Percentiles rank a stretch among this genome's conserved stretches.
Conservation (phyloP, 106 monocot species). For the Posidonia australis region DNA sequence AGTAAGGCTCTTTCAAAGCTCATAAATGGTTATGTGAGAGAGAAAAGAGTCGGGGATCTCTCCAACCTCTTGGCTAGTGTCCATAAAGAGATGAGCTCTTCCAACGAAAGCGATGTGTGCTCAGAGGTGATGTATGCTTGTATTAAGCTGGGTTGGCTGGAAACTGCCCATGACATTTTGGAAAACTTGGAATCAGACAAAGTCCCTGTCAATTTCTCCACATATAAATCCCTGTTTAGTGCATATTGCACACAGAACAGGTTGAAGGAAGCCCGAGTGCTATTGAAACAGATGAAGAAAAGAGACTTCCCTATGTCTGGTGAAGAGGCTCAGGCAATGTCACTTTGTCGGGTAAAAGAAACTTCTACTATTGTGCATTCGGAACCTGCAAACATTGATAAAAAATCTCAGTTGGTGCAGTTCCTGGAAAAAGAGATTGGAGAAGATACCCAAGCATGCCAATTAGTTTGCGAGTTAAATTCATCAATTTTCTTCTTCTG, state of each 20-base stretch:
- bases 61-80: slow-evolving; percentile 42
- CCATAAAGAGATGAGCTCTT: slow-evolving; percentile 17
- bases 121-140: slow-evolving; percentile 45
- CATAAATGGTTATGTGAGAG: slow-evolving; percentile 50
- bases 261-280: slow-evolving; percentile 32
- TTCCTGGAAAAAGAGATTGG: slow-evolving; percentile 30
- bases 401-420: slow-evolving; percentile 26
- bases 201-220: slow-evolving; percentile 15
- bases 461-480: slow-evolving; percentile 62
- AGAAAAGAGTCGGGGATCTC: slow-evolving; percentile 32
- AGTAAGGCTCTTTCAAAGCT: slow-evolving; percentile 61
- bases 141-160: slow-evolving; percentile 68
- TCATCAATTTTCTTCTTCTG: slow-evolving; percentile 77
- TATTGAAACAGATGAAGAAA: slow-evolving; percentile 53
- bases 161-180: slow-evolving; percentile 79
- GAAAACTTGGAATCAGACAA: slow-evolving; percentile 56
- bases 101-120: slow-evolving; percentile 21
- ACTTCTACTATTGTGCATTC: not conserved
- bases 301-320: slow-evolving; percentile 3
- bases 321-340: slow-evolving; percentile 12
- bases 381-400: slow-evolving; percentile 3
- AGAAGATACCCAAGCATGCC: slow-evolving; percentile 14
- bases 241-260: slow-evolving; percentile 36
- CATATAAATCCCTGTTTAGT: slow-evolving; percentile 42
- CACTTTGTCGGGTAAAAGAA: slow-evolving; percentile 6